Evolutionary conservation across 805 yeast species (phyloP).

Genomic region (Dipodascus albidus): DNA sequence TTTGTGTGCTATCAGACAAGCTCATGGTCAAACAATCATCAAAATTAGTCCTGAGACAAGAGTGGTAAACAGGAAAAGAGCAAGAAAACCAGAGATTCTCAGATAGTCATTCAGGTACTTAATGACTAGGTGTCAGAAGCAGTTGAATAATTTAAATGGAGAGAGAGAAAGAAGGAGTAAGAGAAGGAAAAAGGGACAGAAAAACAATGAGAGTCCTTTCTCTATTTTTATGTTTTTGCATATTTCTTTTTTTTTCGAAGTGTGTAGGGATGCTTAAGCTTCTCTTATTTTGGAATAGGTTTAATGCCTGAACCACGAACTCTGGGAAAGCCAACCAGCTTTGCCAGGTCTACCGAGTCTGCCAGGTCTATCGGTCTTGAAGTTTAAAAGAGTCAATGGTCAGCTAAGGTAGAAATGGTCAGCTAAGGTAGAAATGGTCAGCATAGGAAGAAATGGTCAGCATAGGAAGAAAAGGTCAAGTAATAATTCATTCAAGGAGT

Average conservation of each 20-base stretch:
- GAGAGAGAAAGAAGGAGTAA: not conserved
- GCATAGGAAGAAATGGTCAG: no score
- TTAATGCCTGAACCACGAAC: no score
- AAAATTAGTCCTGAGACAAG: not conserved
- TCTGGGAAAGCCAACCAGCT: no score
- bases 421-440: no score
- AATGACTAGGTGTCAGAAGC: not conserved
- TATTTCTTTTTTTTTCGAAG: not conserved
- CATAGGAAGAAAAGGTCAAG: no score
- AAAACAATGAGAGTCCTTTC: not conserved
- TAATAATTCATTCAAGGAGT: no score
- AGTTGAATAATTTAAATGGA: not conserved
- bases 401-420: no score
- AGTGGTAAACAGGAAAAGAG: not conserved
- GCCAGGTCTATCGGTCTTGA: no score
- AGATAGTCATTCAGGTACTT: not conserved
- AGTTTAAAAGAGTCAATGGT: no score
- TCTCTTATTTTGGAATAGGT: no score
- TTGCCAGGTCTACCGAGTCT: no score
- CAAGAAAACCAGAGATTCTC: not conserved
- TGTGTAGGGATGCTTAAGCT: not conserved
- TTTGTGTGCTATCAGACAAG: not conserved
- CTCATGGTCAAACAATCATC: not conserved
- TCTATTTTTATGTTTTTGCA: not conserved
- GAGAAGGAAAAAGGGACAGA: not conserved